A percentile compares a stretch with the other conserved stretches of the same genome.
Evolutionary conservation across 2,329 filamentous ascomycete species (phyloP).

Genomic region (Alternaria dauci): DNA sequence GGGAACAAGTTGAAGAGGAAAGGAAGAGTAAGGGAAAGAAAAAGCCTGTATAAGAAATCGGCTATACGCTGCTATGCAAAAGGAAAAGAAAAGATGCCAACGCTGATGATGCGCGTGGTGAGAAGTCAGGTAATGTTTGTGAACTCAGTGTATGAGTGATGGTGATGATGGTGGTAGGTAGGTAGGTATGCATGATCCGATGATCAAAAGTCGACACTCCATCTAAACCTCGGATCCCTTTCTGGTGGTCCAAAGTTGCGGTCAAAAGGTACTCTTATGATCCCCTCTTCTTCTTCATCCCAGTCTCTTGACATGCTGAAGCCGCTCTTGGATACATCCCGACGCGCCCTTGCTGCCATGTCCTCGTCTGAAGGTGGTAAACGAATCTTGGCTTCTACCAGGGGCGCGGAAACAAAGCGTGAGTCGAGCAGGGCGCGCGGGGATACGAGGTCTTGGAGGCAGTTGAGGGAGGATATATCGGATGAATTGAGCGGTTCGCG

Average conservation of each 20-base stretch:
- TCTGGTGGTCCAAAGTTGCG: slow-evolving; percentile 39
- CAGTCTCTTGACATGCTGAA: slow-evolving; percentile 31
- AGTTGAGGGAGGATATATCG: slow-evolving; percentile 50
- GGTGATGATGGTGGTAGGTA: neutral
- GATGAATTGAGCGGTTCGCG: slow-evolving; percentile 44
- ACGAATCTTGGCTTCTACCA: slow-evolving; percentile 49
- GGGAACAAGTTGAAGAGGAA: neutral
- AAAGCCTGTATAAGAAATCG: neutral
- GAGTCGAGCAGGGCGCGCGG: slow-evolving; percentile 45
- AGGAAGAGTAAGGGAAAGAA: neutral
- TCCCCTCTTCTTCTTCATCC: slow-evolving; percentile 32
- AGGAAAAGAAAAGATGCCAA: neutral
- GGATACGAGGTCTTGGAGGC: slow-evolving; percentile 51
- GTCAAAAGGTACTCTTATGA: slow-evolving; percentile 44
- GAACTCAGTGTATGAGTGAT: neutral
- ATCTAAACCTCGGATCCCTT: slow-evolving; percentile 50
- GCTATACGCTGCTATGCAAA: neutral
- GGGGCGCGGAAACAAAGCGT: slow-evolving; percentile 49
- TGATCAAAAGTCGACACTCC: slow-evolving; percentile 54
- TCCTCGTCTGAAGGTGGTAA: slow-evolving; percentile 44
- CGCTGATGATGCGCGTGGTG: neutral
- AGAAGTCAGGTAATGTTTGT: neutral
- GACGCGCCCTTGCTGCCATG: slow-evolving; percentile 30
- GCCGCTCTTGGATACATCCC: slow-evolving; percentile 29
- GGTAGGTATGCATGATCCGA: neutral